A percentile compares a stretch with the other conserved stretches of the same genome.
phyloP scores from a whole-genome alignment of 495 filamentous ascomycete species.

The Podospora anserina region DNA sequence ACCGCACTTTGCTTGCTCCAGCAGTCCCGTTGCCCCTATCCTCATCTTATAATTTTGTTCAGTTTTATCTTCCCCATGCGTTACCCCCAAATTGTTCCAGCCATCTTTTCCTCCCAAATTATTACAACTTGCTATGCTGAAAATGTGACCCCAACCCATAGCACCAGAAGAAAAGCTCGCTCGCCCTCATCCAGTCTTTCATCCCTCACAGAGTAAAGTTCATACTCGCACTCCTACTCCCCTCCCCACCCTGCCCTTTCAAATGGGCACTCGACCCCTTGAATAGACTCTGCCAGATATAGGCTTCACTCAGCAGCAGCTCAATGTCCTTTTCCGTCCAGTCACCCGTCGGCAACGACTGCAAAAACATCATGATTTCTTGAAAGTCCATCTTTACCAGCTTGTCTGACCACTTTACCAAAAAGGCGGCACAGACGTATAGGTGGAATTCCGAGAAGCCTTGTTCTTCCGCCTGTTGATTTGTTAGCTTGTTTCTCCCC shows the following conservation, averaged over 20 bases:
- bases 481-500: constrained; percentile 1
- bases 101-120: not conserved
- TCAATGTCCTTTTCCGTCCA: constrained; percentile 99
- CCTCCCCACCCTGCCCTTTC: constrained; percentile 44
- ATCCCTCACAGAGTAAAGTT: constrained; percentile 42
- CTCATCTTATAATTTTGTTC: not conserved
- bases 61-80: not conserved
- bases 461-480: constrained; percentile 82
- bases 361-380: constrained; percentile 99
- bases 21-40: not conserved
- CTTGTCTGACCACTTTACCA: constrained; percentile 98
- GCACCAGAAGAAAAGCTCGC: not conserved
- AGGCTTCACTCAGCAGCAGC: constrained; percentile 89
- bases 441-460: constrained; percentile 97
- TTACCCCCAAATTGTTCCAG: not conserved
- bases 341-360: constrained; percentile 85
- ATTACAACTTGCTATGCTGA: not conserved
- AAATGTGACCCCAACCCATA: not conserved
- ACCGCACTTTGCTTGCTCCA: not conserved
- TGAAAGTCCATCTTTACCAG: constrained; percentile 97
- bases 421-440: constrained; percentile 95
- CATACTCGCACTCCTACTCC: constrained; percentile 29
- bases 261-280: constrained; percentile 84
- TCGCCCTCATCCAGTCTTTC: not conserved
- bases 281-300: constrained; percentile 92